A percentile compares a stretch with the other conserved stretches of the same genome.
These are phyloP conservation scores for Orbilia blumenaviensis DNA, from an alignment of 2,329 filamentous ascomycete species.

Conservation along the genomic window DNA sequence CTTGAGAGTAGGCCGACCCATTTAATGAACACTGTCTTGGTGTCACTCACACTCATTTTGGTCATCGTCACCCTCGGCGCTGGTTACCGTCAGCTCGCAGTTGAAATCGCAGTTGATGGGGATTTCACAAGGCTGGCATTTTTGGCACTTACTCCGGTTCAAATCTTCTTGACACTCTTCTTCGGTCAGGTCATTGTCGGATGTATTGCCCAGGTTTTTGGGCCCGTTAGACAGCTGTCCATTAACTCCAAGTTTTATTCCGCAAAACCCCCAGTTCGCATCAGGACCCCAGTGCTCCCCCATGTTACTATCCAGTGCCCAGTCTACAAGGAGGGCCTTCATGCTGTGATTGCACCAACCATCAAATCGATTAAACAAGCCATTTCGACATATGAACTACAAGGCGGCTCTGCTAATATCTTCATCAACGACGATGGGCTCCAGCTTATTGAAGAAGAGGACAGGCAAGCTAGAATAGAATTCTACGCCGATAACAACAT, in stretches of 20 bases:
- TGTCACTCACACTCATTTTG: slow-evolving; percentile 72
- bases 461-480: slow-evolving; percentile 71
- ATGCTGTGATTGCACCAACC: slow-evolving; percentile 77
- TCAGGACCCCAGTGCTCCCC: slow-evolving; percentile 66
- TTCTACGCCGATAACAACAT: slow-evolving; percentile 76
- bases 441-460: slow-evolving; percentile 72
- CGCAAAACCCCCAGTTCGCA: slow-evolving; percentile 71
- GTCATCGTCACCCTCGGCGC: slow-evolving; percentile 74
- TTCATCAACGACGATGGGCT: slow-evolving; percentile 80
- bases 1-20: slow-evolving; percentile 74
- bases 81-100: slow-evolving; percentile 74
- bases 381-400: slow-evolving; percentile 78
- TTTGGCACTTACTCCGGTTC: slow-evolving; percentile 72
- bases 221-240: slow-evolving; percentile 76
- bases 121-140: slow-evolving; percentile 72
- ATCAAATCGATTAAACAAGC: slow-evolving; percentile 80
- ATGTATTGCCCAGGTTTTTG: slow-evolving; percentile 77
- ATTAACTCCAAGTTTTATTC: slow-evolving; percentile 85
- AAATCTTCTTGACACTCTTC: slow-evolving; percentile 83
- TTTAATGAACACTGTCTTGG: slow-evolving; percentile 74
- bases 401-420: slow-evolving; percentile 80
- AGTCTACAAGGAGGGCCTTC: slow-evolving; percentile 85
- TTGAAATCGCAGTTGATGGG: slow-evolving; percentile 73
- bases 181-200: slow-evolving; percentile 81
- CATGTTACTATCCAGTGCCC: slow-evolving; percentile 81